Evolutionary conservation across 345 rosid species (phyloP).

Genomic region (Chamaenerion angustifolium): DNA sequence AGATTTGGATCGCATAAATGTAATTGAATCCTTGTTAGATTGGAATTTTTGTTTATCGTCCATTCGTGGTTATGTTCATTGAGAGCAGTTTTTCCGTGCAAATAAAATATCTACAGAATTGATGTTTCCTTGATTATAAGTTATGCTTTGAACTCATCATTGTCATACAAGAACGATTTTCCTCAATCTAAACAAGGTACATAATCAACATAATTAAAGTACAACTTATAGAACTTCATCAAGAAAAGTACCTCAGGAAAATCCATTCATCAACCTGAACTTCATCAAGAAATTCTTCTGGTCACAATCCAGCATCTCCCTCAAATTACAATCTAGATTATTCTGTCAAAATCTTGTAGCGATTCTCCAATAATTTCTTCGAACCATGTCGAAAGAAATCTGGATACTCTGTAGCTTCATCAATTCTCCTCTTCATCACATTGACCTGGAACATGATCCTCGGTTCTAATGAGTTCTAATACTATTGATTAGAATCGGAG

Average conservation of each 20-base stretch:
- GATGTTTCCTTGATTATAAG: too few species aligned
- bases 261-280: constrained; percentile 7
- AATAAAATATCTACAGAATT: too few species aligned
- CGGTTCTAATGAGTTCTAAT: constrained; percentile 13
- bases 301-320: constrained; percentile 14
- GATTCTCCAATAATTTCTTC: constrained; percentile 14
- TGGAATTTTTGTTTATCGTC: too few species aligned
- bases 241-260: neutral
- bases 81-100: too few species aligned
- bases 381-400: constrained; percentile 15
- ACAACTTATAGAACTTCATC: neutral
- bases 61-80: too few species aligned
- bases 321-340: constrained; percentile 8
- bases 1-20: too few species aligned
- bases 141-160: neutral
- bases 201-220: neutral
- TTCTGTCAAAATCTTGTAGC: constrained; percentile 10
- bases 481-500: constrained; percentile 13
- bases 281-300: constrained; percentile 11
- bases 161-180: constrained; percentile 2
- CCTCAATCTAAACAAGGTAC: neutral
- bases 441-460: constrained; percentile 11
- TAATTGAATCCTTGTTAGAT: too few species aligned
- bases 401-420: constrained; percentile 13
- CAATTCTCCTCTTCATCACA: constrained; percentile 13